Evolutionary conservation across 805 yeast species (phyloP).

Genomic region (Nakazawaea laoshanensis): DNA sequence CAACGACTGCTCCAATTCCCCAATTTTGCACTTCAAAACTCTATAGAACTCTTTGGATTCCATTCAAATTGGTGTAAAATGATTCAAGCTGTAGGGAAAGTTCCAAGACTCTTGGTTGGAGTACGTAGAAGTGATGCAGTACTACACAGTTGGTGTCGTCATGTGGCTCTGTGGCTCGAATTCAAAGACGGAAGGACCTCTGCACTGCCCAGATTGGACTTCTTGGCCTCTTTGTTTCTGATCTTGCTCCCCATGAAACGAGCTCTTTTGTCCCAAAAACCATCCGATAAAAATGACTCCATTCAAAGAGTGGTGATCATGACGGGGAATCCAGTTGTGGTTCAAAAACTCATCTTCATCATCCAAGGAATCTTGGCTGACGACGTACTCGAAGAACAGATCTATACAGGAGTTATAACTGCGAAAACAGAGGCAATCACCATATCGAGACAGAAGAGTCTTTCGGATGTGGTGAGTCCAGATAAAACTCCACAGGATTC

Average conservation of each 20-base stretch:
- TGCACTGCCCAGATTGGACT: slow-evolving; percentile 17
- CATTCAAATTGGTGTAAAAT: slow-evolving; percentile 28
- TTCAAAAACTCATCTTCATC: slow-evolving; percentile 44
- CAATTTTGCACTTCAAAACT: slow-evolving; percentile 29
- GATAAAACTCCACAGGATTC: slow-evolving; percentile 5
- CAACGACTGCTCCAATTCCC: slow-evolving; percentile 30
- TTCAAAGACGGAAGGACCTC: slow-evolving; percentile 35
- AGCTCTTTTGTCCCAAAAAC: slow-evolving; percentile 25
- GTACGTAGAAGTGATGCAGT: slow-evolving; percentile 30
- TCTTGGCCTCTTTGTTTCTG: slow-evolving; percentile 39
- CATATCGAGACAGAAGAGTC: slow-evolving; percentile 12
- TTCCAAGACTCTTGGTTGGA: slow-evolving; percentile 37
- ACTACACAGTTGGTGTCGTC: slow-evolving; percentile 42
- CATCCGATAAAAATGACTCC: slow-evolving; percentile 19
- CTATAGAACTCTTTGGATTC: slow-evolving; percentile 30
- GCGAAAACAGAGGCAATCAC: slow-evolving; percentile 11
- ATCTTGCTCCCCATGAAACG: slow-evolving; percentile 31
- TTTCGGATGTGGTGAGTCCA: slow-evolving; percentile 3
- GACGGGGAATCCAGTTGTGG: slow-evolving; percentile 50
- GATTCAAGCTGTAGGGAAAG: slow-evolving; percentile 29
- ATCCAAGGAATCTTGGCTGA: slow-evolving; percentile 41
- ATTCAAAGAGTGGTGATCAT: slow-evolving; percentile 38
- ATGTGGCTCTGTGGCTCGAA: slow-evolving; percentile 45
- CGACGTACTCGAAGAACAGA: slow-evolving; percentile 14
- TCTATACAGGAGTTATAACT: no score